Percentiles rank a stretch among this genome's conserved stretches.
Conservation (phyloP, 2,329 filamentous ascomycete genomes). For the Ilyonectria mors-panacis region DNA sequence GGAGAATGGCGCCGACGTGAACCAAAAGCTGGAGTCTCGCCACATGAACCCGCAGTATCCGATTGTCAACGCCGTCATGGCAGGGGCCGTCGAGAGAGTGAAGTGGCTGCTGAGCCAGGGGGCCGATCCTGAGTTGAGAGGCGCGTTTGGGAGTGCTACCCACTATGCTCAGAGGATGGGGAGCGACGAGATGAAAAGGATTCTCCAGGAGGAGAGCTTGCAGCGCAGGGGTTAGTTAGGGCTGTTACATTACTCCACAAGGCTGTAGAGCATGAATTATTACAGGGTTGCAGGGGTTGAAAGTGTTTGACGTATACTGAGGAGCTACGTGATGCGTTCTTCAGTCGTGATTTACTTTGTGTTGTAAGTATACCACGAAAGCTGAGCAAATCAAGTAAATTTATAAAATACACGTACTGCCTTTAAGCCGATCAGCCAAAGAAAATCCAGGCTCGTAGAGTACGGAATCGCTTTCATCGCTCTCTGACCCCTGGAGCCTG, state of each 20-base stretch:
- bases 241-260: background rate
- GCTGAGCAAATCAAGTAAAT: no score
- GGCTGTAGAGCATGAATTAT: background rate
- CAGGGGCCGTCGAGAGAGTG: conserved; percentile 36
- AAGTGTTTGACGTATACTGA: background rate
- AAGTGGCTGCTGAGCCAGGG: conserved; percentile 39
- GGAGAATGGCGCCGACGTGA: conserved; percentile 32
- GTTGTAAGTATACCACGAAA: no score
- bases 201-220: conserved; percentile 12
- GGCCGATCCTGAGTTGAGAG: conserved; percentile 32
- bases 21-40: conserved; percentile 18
- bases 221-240: background rate
- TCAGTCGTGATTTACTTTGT: no score
- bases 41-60: conserved; percentile 33
- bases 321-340: no score
- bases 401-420: no score
- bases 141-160: conserved; percentile 34
- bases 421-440: no score
- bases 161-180: conserved; percentile 18
- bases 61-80: conserved; percentile 38
- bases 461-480: no score
- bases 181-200: conserved; percentile 35
- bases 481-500: background rate
- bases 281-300: background rate
- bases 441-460: no score